phyloP scores from a whole-genome alignment of 148 eudicot species.

The Chenopodium album region DNA sequence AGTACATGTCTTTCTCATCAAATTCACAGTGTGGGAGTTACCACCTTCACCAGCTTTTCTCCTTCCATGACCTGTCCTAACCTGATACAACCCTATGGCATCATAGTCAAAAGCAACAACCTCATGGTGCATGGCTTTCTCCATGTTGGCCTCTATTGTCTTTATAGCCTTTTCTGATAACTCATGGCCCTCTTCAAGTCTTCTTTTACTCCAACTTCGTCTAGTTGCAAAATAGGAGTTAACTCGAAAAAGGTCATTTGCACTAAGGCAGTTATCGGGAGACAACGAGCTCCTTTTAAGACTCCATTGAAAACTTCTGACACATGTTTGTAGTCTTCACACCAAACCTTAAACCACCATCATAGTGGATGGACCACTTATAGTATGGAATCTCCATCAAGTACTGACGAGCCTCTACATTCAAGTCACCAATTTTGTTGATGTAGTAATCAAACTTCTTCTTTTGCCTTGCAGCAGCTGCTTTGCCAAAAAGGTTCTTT shows the following conservation, averaged over 20 bases:
- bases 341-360: conserved; percentile 1
- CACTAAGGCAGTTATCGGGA: background rate
- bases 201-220: background rate
- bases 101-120: too few species aligned
- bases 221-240: background rate
- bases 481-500: background rate
- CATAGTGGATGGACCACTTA: conserved; percentile 7
- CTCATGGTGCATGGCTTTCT: too few species aligned
- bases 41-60: too few species aligned
- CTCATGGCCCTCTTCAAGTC: background rate
- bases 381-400: background rate
- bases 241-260: background rate
- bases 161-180: background rate
- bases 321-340: conserved; percentile 5
- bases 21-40: too few species aligned
- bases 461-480: background rate
- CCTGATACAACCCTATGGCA: too few species aligned
- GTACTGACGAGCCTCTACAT: background rate
- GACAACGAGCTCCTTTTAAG: background rate
- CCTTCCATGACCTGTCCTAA: too few species aligned
- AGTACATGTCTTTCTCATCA: too few species aligned
- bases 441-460: background rate
- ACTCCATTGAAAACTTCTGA: background rate
- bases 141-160: too few species aligned
- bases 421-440: background rate